These are phyloP conservation scores for Rhizopogon sp. DNA, from an alignment of 768 basidiomycete genomes.

Conservation along the genomic window DNA sequence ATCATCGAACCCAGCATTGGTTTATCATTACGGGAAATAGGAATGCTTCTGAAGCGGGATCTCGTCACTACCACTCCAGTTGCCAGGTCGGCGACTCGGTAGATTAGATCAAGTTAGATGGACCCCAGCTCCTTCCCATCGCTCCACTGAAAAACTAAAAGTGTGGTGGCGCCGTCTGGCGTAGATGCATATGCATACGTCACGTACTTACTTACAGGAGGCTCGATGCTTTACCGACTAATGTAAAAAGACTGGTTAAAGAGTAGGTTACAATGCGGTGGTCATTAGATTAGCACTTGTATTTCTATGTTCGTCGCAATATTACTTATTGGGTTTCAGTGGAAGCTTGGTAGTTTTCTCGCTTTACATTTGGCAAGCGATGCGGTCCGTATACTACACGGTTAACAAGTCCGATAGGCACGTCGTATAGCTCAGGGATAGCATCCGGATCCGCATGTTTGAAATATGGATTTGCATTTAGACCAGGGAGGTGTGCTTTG, in stretches of 20 bases:
- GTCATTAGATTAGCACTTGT: neutral
- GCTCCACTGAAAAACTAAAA: neutral
- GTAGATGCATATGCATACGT: neutral
- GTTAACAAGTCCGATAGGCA: conserved; percentile 79
- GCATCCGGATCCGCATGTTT: conserved; percentile 39
- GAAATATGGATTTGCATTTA: conserved; percentile 40
- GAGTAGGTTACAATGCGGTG: neutral
- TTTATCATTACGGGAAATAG: conserved; percentile 31
- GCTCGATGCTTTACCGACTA: neutral
- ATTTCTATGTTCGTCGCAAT: neutral
- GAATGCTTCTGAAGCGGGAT: conserved; percentile 19
- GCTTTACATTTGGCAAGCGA: neutral
- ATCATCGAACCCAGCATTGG: conserved; percentile 22
- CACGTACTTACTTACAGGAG: neutral
- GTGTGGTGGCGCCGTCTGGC: too few species aligned
- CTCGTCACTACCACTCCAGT: conserved; percentile 29
- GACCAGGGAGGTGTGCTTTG: conserved; percentile 45
- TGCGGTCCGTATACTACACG: conserved; percentile 53
- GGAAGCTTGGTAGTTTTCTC: neutral
- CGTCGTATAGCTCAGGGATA: conserved; percentile 70
- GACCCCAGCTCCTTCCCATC: neutral
- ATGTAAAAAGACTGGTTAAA: neutral
- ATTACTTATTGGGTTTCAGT: neutral
- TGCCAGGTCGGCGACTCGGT: conserved; percentile 16
- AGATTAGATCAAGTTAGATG: conserved; percentile 1